Evolutionary conservation across 805 yeast genomes (phyloP).

Genomic region (Saturnispora mendoncae): DNA sequence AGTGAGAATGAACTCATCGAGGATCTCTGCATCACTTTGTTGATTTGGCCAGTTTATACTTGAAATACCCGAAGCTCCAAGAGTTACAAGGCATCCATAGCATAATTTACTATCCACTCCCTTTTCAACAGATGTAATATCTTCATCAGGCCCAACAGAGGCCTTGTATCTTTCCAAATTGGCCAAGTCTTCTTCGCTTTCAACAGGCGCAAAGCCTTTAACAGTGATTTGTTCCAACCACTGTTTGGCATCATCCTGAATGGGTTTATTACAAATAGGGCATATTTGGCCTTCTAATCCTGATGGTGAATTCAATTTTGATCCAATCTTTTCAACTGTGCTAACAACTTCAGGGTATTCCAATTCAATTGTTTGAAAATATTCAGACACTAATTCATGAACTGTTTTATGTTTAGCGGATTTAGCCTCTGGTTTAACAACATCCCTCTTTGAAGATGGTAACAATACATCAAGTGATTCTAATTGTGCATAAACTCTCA

Average conservation of each 20-base stretch:
- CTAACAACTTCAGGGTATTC: constrained; percentile 86
- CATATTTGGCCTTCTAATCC: constrained; percentile 31
- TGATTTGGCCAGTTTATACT: constrained; percentile 26
- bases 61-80: constrained; percentile 34
- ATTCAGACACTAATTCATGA: constrained; percentile 65
- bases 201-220: constrained; percentile 41
- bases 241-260: constrained; percentile 47
- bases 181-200: constrained; percentile 32
- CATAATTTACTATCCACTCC: constrained; percentile 37
- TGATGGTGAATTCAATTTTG: constrained; percentile 52
- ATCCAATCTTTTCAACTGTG: constrained; percentile 85
- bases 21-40: constrained; percentile 22
- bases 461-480: constrained; percentile 31
- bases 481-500: constrained; percentile 45
- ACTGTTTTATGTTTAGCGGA: constrained; percentile 70
- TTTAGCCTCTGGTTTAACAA: constrained; percentile 22
- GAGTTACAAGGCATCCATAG: constrained; percentile 66
- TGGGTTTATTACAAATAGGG: constrained; percentile 44
- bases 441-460: constrained; percentile 10
- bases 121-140: constrained; percentile 7
- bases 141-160: constrained; percentile 2
- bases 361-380: constrained; percentile 61
- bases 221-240: constrained; percentile 72
- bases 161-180: constrained; percentile 22
- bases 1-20: constrained; percentile 20